A percentile compares a stretch with the other conserved stretches of the same genome.
Conservation (phyloP, 2,329 filamentous ascomycete genomes). For the Cordyceps cicadae region DNA sequence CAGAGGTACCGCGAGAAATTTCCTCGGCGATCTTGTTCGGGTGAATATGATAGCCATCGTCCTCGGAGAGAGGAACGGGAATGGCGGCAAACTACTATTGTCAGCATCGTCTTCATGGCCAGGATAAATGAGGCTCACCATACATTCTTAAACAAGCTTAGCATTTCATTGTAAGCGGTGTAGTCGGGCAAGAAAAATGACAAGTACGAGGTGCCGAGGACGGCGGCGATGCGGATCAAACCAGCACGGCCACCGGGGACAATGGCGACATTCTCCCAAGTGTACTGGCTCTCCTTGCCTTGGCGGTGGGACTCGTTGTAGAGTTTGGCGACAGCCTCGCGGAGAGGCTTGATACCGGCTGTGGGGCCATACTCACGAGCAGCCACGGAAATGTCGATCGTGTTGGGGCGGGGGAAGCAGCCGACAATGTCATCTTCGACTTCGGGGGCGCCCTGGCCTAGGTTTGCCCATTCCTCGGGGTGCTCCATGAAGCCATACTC, state of each 20-base stretch:
- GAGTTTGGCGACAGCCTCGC: constrained; percentile 79
- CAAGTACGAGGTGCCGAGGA: constrained; percentile 84
- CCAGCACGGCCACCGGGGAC: constrained; percentile 89
- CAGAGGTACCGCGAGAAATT: constrained; percentile 75
- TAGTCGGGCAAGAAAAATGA: constrained; percentile 94
- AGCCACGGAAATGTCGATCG: constrained; percentile 68
- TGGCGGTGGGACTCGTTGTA: constrained; percentile 91
- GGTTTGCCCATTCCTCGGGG: constrained; percentile 79
- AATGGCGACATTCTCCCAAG: constrained; percentile 95
- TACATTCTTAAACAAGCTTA: constrained; percentile 85
- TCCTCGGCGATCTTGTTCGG: constrained; percentile 89
- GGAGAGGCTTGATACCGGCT: constrained; percentile 82
- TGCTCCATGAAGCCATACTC: constrained; percentile 84
- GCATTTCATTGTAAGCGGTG: constrained; percentile 96
- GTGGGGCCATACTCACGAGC: constrained; percentile 89
- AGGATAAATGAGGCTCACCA: constrained; percentile 19
- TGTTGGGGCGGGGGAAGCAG: constrained; percentile 73
- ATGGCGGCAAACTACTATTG: constrained; percentile 65
- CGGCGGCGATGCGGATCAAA: constrained; percentile 87
- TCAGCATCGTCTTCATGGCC: not conserved
- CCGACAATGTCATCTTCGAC: constrained; percentile 89
- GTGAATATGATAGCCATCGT: constrained; percentile 88
- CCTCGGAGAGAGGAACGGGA: constrained; percentile 73
- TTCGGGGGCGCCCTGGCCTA: constrained; percentile 89
- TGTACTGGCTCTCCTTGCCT: constrained; percentile 83